A percentile compares a stretch with the other conserved stretches of the same genome.
Evolutionary conservation across 2,329 filamentous ascomycete genomes (phyloP).

Genomic region (Colletotrichum endophyticum): DNA sequence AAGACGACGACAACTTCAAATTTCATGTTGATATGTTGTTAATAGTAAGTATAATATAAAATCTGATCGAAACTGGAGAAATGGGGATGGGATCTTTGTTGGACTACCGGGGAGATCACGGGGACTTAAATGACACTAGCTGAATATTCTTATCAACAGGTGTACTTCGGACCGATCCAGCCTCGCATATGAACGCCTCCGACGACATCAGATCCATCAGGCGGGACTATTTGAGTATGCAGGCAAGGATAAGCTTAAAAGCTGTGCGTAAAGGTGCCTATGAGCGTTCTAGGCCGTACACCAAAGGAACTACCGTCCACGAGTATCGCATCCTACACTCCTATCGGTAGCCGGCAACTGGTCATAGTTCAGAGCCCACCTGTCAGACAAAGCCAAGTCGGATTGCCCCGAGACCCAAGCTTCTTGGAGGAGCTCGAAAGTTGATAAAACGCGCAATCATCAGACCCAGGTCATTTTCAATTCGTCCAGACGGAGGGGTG

Average conservation of each 20-base stretch:
- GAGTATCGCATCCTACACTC: neutral
- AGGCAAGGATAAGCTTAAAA: neutral
- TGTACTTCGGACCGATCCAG: neutral
- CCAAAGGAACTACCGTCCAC: neutral
- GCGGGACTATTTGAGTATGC: neutral
- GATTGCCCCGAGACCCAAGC: neutral
- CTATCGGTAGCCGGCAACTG: neutral
- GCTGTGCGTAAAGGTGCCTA: neutral
- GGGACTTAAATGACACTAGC: neutral
- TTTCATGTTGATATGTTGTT: neutral
- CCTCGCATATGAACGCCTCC: neutral
- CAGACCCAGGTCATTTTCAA: neutral
- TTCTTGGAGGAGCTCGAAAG: neutral
- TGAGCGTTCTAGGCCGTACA: neutral
- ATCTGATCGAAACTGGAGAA: neutral
- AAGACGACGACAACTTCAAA: neutral
- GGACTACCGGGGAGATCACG: neutral
- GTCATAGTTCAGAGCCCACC: neutral
- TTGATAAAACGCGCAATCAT: neutral
- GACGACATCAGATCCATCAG: neutral
- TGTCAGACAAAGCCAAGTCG: neutral
- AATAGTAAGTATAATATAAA: fast-evolving
- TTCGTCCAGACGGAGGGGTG: neutral
- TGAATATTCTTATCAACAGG: neutral
- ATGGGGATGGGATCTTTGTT: fast-evolving